phyloP scores from a whole-genome alignment of 1,284 basidiomycete genomes.

The Ceratobasidium sp. region DNA sequence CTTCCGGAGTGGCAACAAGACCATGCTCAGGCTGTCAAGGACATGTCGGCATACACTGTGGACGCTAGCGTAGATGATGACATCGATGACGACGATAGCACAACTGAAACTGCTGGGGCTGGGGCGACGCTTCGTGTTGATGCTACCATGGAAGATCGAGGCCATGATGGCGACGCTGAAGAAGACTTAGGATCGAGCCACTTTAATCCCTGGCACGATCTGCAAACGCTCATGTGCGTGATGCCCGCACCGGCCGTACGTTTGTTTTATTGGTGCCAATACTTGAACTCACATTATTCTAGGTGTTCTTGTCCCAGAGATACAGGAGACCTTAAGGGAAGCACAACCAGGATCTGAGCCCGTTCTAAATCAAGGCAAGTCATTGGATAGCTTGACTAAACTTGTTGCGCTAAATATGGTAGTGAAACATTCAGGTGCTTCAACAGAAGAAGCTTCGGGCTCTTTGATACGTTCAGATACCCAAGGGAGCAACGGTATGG shows the following conservation, averaged over 20 bases:
- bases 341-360: background rate
- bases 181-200: background rate
- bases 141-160: background rate
- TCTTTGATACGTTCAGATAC: background rate
- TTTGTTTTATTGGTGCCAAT: background rate
- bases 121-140: background rate
- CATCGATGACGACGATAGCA: background rate
- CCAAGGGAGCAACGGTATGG: background rate
- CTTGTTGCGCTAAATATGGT: background rate
- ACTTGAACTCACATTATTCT: background rate
- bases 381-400: background rate
- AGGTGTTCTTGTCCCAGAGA: slow-evolving; percentile 8
- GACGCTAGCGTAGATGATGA: background rate
- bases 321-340: background rate
- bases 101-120: background rate
- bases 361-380: background rate
- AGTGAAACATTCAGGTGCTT: background rate
- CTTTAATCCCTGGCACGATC: background rate
- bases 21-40: background rate
- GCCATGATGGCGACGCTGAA: background rate
- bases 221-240: too few relatives aligned
- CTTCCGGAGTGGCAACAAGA: slow-evolving; percentile 1
- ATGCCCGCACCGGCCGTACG: background rate
- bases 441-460: background rate
- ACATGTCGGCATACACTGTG: background rate